phyloP scores from a whole-genome alignment of 2,329 filamentous ascomycete genomes.

The Alternaria sp. region DNA sequence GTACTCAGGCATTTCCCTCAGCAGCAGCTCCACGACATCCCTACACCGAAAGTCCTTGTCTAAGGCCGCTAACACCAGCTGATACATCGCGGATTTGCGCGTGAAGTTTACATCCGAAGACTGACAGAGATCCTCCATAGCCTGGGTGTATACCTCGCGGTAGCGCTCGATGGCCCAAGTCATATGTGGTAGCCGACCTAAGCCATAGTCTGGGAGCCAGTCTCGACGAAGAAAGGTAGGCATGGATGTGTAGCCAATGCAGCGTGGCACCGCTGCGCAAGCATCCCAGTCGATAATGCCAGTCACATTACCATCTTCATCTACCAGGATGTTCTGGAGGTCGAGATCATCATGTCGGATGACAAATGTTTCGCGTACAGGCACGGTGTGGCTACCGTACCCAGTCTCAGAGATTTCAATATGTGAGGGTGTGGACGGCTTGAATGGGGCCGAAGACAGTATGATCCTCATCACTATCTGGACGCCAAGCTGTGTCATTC shows the following conservation, averaged over 20 bases:
- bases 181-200: neutral
- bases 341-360: slow-evolving; percentile 32
- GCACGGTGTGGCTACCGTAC: neutral
- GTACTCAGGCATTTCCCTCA: slow-evolving; percentile 10
- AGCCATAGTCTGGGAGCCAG: slow-evolving; percentile 5
- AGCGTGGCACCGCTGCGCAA: slow-evolving; percentile 18
- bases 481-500: neutral
- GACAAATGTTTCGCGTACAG: slow-evolving; percentile 21
- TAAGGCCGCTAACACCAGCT: slow-evolving; percentile 3
- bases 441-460: neutral
- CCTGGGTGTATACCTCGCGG: slow-evolving; percentile 18
- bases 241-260: slow-evolving; percentile 16
- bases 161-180: slow-evolving; percentile 14
- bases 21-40: slow-evolving; percentile 4
- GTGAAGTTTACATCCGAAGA: slow-evolving; percentile 18
- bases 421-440: neutral
- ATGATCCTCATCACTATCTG: neutral
- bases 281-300: slow-evolving; percentile 33
- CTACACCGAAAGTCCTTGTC: neutral
- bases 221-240: slow-evolving; percentile 19
- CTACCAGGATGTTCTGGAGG: slow-evolving; percentile 32
- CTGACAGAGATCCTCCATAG: slow-evolving; percentile 9
- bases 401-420: neutral
- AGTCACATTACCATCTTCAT: slow-evolving; percentile 21
- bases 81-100: slow-evolving; percentile 16